phyloP scores from a whole-genome alignment of 768 basidiomycete genomes.

The Macrolepiota albuminosa region DNA sequence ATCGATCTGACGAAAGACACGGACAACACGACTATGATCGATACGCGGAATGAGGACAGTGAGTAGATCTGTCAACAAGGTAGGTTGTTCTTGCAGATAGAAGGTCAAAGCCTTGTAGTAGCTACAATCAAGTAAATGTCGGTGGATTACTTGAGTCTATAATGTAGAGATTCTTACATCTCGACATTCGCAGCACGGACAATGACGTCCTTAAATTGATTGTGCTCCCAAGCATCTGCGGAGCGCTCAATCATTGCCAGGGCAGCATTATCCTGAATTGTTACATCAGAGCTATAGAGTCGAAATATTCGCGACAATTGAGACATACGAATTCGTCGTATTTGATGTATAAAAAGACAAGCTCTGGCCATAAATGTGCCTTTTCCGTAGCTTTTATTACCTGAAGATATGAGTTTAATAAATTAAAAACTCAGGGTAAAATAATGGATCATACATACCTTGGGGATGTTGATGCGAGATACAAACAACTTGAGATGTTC shows the following conservation, averaged over 20 bases:
- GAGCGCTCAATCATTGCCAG: conserved; percentile 98
- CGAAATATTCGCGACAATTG: background rate
- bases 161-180: conserved; percentile 51
- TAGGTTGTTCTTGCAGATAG: conserved; percentile 93
- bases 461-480: conserved; percentile 96
- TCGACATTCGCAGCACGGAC: conserved; percentile 97
- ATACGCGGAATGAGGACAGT: conserved; percentile 91
- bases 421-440: background rate
- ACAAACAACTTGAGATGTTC: conserved; percentile 97
- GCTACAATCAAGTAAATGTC: conserved; percentile 31
- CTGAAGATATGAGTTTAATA: conserved; percentile 22
- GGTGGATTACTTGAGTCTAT: background rate
- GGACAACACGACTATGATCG: conserved; percentile 92
- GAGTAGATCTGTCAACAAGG: conserved; percentile 87
- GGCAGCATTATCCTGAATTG: conserved; percentile 83
- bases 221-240: conserved; percentile 99
- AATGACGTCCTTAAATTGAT: conserved; percentile 98
- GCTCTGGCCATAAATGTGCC: conserved; percentile 96
- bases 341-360: conserved; percentile 98
- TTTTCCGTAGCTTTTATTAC: conserved; percentile 96
- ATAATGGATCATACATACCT: conserved; percentile 36
- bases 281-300: background rate
- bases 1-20: conserved; percentile 92
- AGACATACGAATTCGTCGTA: conserved; percentile 86
- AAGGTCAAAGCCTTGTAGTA: conserved; percentile 95